Conservation (phyloP, 1,139 yeast species). For the Maudiozyma humilis region DNA sequence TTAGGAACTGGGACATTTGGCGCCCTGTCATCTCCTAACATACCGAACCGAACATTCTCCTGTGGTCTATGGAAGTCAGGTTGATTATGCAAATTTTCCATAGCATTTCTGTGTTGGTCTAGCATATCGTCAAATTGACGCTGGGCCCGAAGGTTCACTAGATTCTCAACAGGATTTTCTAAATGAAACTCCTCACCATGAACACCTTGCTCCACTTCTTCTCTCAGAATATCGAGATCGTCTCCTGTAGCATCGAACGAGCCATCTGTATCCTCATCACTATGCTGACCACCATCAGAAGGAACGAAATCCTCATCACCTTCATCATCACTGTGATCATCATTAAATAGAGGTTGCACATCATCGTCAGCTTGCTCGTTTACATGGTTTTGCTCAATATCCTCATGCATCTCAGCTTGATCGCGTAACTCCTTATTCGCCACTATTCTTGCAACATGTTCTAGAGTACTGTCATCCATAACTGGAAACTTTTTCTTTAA, state of each 20-base stretch:
- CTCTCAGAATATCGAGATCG: not conserved
- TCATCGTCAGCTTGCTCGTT: slow-evolving; percentile 9
- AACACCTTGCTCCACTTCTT: slow-evolving; percentile 5
- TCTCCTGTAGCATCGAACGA: slow-evolving; percentile 7
- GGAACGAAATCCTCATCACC: slow-evolving; percentile 15
- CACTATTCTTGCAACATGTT: slow-evolving; percentile 25
- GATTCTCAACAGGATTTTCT: slow-evolving; percentile 6
- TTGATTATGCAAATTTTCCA: slow-evolving; percentile 7
- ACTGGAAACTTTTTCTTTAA: slow-evolving; percentile 25
- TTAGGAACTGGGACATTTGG: too few species aligned
- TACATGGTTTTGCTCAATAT: slow-evolving; percentile 9
- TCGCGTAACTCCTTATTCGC: slow-evolving; percentile 19
- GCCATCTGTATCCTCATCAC: slow-evolving; percentile 8
- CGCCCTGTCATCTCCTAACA: too few species aligned
- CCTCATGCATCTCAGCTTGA: slow-evolving; percentile 16
- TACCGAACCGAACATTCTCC: too few species aligned
- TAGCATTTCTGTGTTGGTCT: slow-evolving; percentile 14
- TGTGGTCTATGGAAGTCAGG: too few species aligned
- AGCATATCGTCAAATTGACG: slow-evolving; percentile 16
- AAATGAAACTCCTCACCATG: slow-evolving; percentile 5
- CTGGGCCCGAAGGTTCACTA: slow-evolving; percentile 16
- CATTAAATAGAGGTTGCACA: too few species aligned
- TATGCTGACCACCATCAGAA: not conserved
- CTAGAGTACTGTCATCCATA: slow-evolving; percentile 27
- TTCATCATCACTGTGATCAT: slow-evolving; percentile 9